Evolutionary conservation across 768 basidiomycete genomes (phyloP).

Genomic region (Kwoniella dejecticola): DNA sequence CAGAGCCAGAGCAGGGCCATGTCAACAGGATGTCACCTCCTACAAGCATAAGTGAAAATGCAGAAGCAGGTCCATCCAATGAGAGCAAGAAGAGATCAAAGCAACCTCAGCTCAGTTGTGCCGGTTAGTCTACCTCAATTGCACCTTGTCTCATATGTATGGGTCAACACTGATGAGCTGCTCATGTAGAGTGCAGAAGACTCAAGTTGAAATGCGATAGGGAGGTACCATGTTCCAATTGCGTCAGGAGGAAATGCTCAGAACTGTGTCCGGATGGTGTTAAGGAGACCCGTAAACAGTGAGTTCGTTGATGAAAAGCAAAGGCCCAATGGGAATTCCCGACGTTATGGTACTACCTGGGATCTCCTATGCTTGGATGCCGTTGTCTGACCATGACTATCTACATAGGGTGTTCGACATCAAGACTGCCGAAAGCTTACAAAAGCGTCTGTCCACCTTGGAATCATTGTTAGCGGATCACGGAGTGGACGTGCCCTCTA

Average conservation of each 20-base stretch:
- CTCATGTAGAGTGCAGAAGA: constrained; percentile 27
- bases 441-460: constrained; percentile 8
- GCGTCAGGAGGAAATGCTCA: constrained; percentile 24
- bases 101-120: constrained; percentile 27
- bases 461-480: constrained; percentile 18
- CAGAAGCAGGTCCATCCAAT: constrained; percentile 12
- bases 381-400: not conserved
- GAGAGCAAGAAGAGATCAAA: constrained; percentile 15
- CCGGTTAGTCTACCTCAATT: constrained; percentile 8
- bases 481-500: constrained; percentile 12
- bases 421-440: constrained; percentile 10
- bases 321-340: too few species aligned
- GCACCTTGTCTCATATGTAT: not conserved
- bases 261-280: constrained; percentile 30
- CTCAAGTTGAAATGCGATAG: constrained; percentile 35
- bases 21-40: not conserved
- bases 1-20: not conserved
- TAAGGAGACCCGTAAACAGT: constrained; percentile 18
- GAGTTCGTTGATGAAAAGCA: too few species aligned
- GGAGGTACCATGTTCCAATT: constrained; percentile 30
- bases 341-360: too few species aligned
- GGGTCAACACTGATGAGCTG: not conserved
- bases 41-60: not conserved
- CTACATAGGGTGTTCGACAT: constrained; percentile 9
- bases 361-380: too few species aligned